Base-by-base conservation (phyloP, 805 yeast genomes). In the Starmera dryadoides region DNA sequence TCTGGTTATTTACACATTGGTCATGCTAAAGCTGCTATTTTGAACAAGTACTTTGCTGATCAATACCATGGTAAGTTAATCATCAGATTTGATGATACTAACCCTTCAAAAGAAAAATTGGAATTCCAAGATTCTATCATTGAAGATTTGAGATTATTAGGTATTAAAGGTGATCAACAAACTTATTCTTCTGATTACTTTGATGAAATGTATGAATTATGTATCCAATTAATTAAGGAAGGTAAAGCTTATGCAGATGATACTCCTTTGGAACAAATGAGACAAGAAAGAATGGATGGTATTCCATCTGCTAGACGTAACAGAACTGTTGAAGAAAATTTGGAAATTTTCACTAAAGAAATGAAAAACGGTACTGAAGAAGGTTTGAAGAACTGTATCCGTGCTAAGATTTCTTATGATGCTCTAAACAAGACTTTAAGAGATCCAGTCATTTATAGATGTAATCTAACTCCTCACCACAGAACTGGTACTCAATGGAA, bases 221-320 rank as follows among this genome's bases (percentile, higher is more conserved):
- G 95, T 44, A 60, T 91, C 44, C 66, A 85, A 60, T 63, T 91
- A 79, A 93, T 93, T 72, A 86, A 86, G 66, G 95, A 85, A 42
- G 98, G 97, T 46, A 82, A 86, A 51, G 98, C 98, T 33, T 93
- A 93, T 70, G 86, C 95, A 71, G 99, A 93, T 60, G 98, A 93
- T 58, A 93, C 99, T 34, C 86, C 89, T 38, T 77, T 79, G 53
- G 98, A 91, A 58, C 73, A 77, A 62, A 93, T 93, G 99, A 85
- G 99, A 70, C 95, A 89, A 59, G 95, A 93, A 73, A 86, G 99
- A 76, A 87, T 86, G 86, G 96, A 87, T 48, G 99, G 99, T 63
- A 80, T 87, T 51, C 82, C 94, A 41, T 85, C 95, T 37, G 80
- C 75, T 36, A 84, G 96, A 71, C 84, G 98, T 71, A 93, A 88